phyloP scores from a whole-genome alignment of 352 stramenopile species.

The Phytophthora palmivora region DNA sequence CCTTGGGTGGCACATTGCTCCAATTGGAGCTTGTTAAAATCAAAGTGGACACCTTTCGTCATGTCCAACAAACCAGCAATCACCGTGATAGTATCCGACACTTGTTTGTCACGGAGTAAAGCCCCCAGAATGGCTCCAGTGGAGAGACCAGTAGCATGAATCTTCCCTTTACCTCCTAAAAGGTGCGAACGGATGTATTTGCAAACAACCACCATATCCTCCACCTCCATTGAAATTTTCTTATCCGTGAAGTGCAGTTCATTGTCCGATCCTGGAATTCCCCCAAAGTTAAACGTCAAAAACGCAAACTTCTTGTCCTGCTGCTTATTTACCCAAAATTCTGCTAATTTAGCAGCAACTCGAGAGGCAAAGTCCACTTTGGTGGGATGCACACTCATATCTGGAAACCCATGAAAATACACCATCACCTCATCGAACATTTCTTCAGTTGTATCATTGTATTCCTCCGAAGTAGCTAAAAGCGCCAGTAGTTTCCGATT shows the following conservation, averaged over 20 bases:
- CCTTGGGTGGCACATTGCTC: slow-evolving; percentile 44
- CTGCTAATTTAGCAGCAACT: slow-evolving; percentile 61
- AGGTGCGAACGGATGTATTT: slow-evolving; percentile 44
- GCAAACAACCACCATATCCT: slow-evolving; percentile 63
- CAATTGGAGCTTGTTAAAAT: slow-evolving; percentile 63
- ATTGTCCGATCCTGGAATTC: slow-evolving; percentile 65
- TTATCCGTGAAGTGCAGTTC: slow-evolving; percentile 57
- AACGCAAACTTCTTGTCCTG: slow-evolving; percentile 37
- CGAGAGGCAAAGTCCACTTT: slow-evolving; percentile 61
- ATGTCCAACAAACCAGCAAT: slow-evolving; percentile 71
- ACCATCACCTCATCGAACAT: slow-evolving; percentile 56
- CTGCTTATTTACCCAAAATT: slow-evolving; percentile 49
- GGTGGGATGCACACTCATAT: slow-evolving; percentile 70
- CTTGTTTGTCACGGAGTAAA: slow-evolving; percentile 51
- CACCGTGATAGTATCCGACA: slow-evolving; percentile 60
- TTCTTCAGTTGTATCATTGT: neutral
- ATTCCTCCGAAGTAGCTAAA: slow-evolving; percentile 21
- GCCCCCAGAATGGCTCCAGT: slow-evolving; percentile 76
- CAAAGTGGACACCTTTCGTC: slow-evolving; percentile 52
- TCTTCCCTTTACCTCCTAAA: slow-evolving; percentile 32
- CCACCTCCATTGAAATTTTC: slow-evolving; percentile 59
- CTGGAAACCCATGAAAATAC: slow-evolving; percentile 81
- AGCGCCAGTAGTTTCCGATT: slow-evolving; percentile 32
- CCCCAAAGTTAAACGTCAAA: slow-evolving; percentile 76
- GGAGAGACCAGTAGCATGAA: slow-evolving; percentile 75